Conservation (phyloP, 2,329 filamentous ascomycete species). For the Aaosphaeria pasadenensis region DNA sequence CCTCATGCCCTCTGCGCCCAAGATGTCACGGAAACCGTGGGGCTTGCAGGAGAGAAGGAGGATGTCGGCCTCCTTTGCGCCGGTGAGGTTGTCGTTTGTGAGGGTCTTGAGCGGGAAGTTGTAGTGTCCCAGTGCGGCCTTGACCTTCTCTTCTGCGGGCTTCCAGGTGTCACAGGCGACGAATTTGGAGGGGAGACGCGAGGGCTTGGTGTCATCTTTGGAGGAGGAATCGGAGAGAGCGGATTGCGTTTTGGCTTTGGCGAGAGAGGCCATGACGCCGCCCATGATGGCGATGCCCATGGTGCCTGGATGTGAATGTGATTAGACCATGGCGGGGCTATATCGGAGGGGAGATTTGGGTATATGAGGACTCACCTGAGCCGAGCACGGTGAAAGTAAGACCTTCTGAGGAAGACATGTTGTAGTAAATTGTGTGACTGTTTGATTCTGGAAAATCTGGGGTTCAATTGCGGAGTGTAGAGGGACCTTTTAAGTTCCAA, state of each 20-base stretch:
- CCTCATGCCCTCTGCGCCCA: slow-evolving; percentile 65
- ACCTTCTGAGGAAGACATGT: slow-evolving; percentile 36
- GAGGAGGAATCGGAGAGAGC: slow-evolving; percentile 40
- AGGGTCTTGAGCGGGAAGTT: slow-evolving; percentile 62
- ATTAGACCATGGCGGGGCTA: neutral
- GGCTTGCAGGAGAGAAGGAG: slow-evolving; percentile 80
- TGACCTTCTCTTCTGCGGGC: slow-evolving; percentile 68
- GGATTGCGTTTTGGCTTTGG: slow-evolving; percentile 36
- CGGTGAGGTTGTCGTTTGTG: slow-evolving; percentile 68
- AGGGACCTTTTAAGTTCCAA: neutral
- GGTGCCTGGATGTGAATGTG: slow-evolving; percentile 54
- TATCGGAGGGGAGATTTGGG: slow-evolving; percentile 5
- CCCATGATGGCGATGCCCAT: slow-evolving; percentile 83
- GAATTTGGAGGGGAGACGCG: slow-evolving; percentile 68
- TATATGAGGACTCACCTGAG: slow-evolving; percentile 61
- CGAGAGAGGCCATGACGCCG: slow-evolving; percentile 72
- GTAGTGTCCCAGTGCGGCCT: slow-evolving; percentile 63
- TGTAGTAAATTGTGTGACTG: slow-evolving; percentile 1
- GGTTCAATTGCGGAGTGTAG: neutral
- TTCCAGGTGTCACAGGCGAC: slow-evolving; percentile 74
- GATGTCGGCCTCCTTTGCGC: slow-evolving; percentile 67
- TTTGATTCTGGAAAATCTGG: neutral
- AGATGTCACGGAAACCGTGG: slow-evolving; percentile 66
- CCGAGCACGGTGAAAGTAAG: slow-evolving; percentile 78
- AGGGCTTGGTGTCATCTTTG: slow-evolving; percentile 42